Evolutionary conservation across 2,329 filamentous ascomycete species (phyloP).

Genomic region (Aspergillus tanneri): DNA sequence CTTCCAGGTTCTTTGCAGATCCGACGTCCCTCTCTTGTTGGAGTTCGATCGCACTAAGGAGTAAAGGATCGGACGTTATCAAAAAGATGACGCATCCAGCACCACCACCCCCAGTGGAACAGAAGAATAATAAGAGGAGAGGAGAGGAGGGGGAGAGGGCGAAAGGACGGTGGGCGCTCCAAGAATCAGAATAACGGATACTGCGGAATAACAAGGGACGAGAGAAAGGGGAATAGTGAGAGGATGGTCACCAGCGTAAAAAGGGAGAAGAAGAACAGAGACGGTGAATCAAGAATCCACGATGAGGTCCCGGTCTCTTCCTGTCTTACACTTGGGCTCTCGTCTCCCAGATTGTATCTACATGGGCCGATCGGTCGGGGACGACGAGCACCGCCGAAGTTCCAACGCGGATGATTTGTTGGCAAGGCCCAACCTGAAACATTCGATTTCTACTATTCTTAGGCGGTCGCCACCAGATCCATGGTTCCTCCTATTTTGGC

Average conservation of each 20-base stretch:
- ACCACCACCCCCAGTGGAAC: not conserved
- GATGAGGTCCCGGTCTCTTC: not conserved
- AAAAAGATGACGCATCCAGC: not conserved
- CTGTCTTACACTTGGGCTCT: no score
- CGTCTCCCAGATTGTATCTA: not conserved
- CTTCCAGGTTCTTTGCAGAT: not conserved
- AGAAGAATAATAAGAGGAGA: not conserved
- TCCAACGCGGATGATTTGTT: constrained; percentile 21
- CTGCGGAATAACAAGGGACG: not conserved
- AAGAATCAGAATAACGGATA: not conserved
- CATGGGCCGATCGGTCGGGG: constrained; percentile 14
- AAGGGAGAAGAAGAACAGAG: not conserved
- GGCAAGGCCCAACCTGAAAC: constrained; percentile 20
- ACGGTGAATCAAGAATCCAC: not conserved
- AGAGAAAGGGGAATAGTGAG: not conserved
- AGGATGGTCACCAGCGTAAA: not conserved
- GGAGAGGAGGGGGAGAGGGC: constrained; percentile 3
- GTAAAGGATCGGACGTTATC: constrained; percentile 5
- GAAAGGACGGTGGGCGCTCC: not conserved
- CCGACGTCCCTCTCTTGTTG: not conserved
- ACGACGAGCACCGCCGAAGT: constrained; percentile 6
- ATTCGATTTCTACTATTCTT: constrained; percentile 11
- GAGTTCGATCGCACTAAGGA: not conserved
- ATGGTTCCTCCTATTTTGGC: not conserved
- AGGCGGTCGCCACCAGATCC: not conserved